Evolutionary conservation across 1,284 basidiomycete species (phyloP).

Genomic region (Sporisorium scitamineum): DNA sequence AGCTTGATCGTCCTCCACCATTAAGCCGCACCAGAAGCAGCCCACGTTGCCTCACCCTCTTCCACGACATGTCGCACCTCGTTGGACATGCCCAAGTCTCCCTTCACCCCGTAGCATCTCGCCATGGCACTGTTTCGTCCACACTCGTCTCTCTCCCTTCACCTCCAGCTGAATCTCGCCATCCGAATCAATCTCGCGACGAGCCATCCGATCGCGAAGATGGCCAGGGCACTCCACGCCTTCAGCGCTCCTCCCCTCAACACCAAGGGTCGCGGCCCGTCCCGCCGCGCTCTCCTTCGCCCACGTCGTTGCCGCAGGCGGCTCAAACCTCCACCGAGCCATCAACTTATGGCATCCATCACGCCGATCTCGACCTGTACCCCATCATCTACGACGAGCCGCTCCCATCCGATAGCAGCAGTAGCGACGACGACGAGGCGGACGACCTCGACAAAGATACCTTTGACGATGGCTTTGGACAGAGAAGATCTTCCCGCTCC

Average conservation of each 20-base stretch:
- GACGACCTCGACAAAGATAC: constrained; percentile 18
- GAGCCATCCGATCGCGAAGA: constrained; percentile 19
- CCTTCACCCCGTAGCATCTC: constrained; percentile 59
- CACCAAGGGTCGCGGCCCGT: constrained; percentile 10
- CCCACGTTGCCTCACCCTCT: neutral
- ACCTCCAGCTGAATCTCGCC: neutral
- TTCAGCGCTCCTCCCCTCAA: constrained; percentile 21
- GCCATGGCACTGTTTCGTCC: constrained; percentile 49
- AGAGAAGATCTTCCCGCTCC: neutral
- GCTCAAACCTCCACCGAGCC: constrained; percentile 12
- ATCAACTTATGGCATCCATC: constrained; percentile 45
- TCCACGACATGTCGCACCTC: constrained; percentile 42
- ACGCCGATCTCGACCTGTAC: constrained; percentile 54
- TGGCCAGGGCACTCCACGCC: constrained; percentile 26
- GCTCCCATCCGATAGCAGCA: constrained; percentile 18
- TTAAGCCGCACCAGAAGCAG: neutral
- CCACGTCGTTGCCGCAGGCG: constrained; percentile 25
- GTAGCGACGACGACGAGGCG: constrained; percentile 8
- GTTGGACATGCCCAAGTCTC: constrained; percentile 50
- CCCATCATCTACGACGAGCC: constrained; percentile 47
- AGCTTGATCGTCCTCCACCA: neutral
- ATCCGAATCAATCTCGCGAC: neutral
- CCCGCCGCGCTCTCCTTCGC: constrained; percentile 30
- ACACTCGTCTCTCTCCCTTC: constrained; percentile 53
- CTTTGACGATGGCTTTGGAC: constrained; percentile 9